A percentile compares a stretch with the other conserved stretches of the same genome.
These are phyloP conservation scores for Neopestalotiopsis clavispora DNA, from an alignment of 2,329 filamentous ascomycete genomes.

Conservation along the genomic window DNA sequence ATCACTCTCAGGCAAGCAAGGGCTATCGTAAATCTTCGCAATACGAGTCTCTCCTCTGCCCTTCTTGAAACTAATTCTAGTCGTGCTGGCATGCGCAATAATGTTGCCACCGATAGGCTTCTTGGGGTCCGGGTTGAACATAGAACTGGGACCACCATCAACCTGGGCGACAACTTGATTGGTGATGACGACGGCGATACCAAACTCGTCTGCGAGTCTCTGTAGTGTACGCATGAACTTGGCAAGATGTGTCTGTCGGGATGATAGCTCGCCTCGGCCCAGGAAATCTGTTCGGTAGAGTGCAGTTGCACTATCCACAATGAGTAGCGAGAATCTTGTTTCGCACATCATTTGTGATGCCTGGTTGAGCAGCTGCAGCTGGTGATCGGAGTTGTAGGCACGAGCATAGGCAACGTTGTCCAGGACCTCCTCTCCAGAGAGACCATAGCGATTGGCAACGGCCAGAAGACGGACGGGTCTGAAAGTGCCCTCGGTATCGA, in stretches of 20 bases:
- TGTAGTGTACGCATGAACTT: conserved; percentile 89
- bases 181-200: conserved; percentile 97
- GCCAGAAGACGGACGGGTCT: conserved; percentile 88
- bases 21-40: conserved; percentile 99
- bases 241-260: conserved; percentile 84
- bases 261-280: conserved; percentile 95
- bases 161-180: conserved; percentile 99
- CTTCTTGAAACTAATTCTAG: conserved; percentile 92
- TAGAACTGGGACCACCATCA: conserved; percentile 91
- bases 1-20: conserved; percentile 94
- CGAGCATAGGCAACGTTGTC: conserved; percentile 98
- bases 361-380: conserved; percentile 92
- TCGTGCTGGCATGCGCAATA: conserved; percentile 96
- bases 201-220: conserved; percentile 81
- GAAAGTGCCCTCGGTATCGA: conserved; percentile 98
- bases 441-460: conserved; percentile 90
- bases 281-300: conserved; percentile 96
- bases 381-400: conserved; percentile 98
- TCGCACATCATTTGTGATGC: conserved; percentile 99
- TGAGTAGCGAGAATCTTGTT: conserved; percentile 92
- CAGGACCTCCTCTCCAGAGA: conserved; percentile 95
- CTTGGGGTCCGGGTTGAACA: conserved; percentile 99
- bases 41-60: conserved; percentile 93
- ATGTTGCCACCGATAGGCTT: conserved; percentile 99
- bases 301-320: conserved; percentile 95